Percentiles rank a stretch among this genome's conserved stretches.
These are phyloP conservation scores for Phytophthora pini DNA, from an alignment of 352 stramenopile genomes.

Conservation along the genomic window DNA sequence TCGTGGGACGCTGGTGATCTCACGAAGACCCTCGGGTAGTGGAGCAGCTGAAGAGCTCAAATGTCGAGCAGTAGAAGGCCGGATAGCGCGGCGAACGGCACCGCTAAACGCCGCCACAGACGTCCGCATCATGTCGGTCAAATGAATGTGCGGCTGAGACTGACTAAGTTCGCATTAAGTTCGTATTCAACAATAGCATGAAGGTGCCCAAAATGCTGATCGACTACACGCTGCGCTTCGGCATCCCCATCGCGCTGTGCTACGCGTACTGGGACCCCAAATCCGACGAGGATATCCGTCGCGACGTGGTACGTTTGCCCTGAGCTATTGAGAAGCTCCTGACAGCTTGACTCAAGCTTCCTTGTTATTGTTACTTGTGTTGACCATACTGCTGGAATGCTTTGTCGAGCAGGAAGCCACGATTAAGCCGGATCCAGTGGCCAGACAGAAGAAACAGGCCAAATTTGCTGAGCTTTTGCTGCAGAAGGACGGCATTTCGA, in stretches of 20 bases:
- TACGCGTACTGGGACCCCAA: constrained; percentile 78
- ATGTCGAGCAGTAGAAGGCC: constrained; percentile 4
- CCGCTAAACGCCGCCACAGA: constrained; percentile 28
- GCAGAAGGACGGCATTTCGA: constrained; percentile 52
- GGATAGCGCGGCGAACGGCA: constrained; percentile 12
- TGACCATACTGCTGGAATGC: too few relatives aligned
- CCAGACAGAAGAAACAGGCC: constrained; percentile 66
- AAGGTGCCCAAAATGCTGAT: constrained; percentile 88
- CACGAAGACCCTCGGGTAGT: constrained; percentile 59
- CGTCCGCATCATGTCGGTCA: constrained; percentile 8
- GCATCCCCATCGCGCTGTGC: constrained; percentile 68
- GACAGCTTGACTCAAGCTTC: background rate
- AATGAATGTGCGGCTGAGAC: constrained; percentile 9
- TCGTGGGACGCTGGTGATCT: constrained; percentile 68
- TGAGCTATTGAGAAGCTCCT: background rate
- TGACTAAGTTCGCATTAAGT: constrained; percentile 22
- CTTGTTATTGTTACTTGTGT: too few relatives aligned
- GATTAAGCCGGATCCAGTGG: constrained; percentile 66
- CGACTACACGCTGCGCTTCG: constrained; percentile 79
- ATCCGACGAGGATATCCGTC: constrained; percentile 78
- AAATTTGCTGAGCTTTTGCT: constrained; percentile 84
- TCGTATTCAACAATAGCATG: constrained; percentile 38
- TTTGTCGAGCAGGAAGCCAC: constrained; percentile 57
- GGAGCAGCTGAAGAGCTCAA: constrained; percentile 18
- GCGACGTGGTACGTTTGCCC: constrained; percentile 64